Evolutionary conservation across 2,329 filamentous ascomycete species (phyloP).

Genomic region (Fusarium nelsonii): DNA sequence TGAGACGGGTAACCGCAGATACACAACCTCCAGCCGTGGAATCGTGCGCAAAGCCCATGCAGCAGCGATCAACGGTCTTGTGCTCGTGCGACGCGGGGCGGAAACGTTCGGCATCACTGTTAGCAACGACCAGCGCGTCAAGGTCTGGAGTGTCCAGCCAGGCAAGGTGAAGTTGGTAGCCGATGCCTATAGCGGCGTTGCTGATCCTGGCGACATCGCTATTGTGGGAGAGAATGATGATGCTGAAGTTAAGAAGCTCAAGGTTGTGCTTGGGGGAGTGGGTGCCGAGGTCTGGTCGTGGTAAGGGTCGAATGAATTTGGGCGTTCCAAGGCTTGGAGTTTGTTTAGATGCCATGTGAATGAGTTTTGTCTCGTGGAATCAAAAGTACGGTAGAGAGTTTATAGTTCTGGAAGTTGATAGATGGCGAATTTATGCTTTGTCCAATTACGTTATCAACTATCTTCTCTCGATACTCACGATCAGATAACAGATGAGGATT

Average conservation of each 20-base stretch:
- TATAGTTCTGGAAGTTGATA: not conserved
- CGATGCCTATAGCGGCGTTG: constrained; percentile 69
- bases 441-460: not conserved
- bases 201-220: constrained; percentile 65
- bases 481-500: not conserved
- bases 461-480: not conserved
- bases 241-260: constrained; percentile 10
- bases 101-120: constrained; percentile 57
- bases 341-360: constrained; percentile 1
- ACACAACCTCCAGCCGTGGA: constrained; percentile 42
- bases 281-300: constrained; percentile 45
- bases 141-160: constrained; percentile 61
- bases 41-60: constrained; percentile 70
- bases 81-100: constrained; percentile 50
- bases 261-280: constrained; percentile 43
- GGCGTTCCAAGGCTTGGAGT: constrained; percentile 15
- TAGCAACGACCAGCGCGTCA: constrained; percentile 73
- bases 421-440: not conserved
- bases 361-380: not conserved
- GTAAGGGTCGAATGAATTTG: constrained; percentile 12
- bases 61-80: constrained; percentile 74
- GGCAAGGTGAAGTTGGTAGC: constrained; percentile 57
- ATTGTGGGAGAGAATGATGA: constrained; percentile 6
- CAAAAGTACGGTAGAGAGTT: not conserved
- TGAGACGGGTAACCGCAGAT: constrained; percentile 34